phyloP scores from a whole-genome alignment of 2,329 filamentous ascomycete species.

The Fusarium lyarnte region DNA sequence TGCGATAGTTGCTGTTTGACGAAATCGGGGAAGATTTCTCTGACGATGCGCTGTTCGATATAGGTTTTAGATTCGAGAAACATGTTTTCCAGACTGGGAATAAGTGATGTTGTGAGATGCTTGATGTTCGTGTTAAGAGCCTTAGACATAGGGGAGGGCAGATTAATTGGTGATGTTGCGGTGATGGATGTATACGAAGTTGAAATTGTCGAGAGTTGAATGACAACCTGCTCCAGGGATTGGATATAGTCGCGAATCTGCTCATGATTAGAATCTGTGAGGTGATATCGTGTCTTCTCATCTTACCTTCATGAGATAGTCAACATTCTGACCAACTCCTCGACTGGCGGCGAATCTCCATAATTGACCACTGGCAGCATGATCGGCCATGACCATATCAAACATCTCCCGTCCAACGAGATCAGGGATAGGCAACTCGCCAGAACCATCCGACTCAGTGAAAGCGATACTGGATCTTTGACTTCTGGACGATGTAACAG shows the following conservation, averaged over 20 bases:
- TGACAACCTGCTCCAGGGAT: slow-evolving; percentile 56
- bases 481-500: slow-evolving; percentile 38
- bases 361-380: slow-evolving; percentile 57
- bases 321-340: slow-evolving; percentile 60
- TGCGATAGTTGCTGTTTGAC: slow-evolving; percentile 61
- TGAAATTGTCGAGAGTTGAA: slow-evolving; percentile 51
- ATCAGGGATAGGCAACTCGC: slow-evolving; percentile 51
- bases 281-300: not conserved
- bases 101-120: slow-evolving; percentile 53
- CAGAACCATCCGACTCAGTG: slow-evolving; percentile 41
- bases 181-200: slow-evolving; percentile 57
- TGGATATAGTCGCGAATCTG: slow-evolving; percentile 56
- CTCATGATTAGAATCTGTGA: not conserved
- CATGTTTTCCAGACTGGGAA: slow-evolving; percentile 58
- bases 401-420: slow-evolving; percentile 62
- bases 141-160: slow-evolving; percentile 53
- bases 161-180: slow-evolving; percentile 52
- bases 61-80: slow-evolving; percentile 55
- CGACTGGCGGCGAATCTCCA: slow-evolving; percentile 59
- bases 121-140: slow-evolving; percentile 58
- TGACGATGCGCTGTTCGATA: slow-evolving; percentile 56
- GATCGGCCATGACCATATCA: slow-evolving; percentile 60
- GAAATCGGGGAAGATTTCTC: slow-evolving; percentile 62
- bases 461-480: slow-evolving; percentile 42
- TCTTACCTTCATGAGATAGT: slow-evolving; percentile 60